Evolutionary conservation across 805 yeast species (phyloP).

Genomic region (Metschnikowia sp.): DNA sequence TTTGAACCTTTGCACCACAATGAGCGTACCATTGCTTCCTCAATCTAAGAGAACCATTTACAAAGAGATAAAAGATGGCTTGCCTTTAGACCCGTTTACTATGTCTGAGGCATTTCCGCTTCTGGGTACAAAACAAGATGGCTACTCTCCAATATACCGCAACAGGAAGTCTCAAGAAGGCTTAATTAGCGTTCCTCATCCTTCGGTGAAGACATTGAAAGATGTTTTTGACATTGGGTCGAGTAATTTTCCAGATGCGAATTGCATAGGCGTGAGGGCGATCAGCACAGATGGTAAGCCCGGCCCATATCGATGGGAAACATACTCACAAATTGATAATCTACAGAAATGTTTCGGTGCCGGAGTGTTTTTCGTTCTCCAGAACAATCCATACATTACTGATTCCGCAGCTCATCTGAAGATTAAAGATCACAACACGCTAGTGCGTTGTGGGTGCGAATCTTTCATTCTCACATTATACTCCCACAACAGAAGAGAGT

Average conservation of each 20-base stretch:
- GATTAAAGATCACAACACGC: constrained; percentile 17
- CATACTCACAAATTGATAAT: constrained; percentile 7
- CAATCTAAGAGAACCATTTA: constrained; percentile 4
- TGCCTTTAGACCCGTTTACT: constrained; percentile 8
- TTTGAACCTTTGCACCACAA: neutral
- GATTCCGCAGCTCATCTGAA: constrained; percentile 24
- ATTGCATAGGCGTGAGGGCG: constrained; percentile 12
- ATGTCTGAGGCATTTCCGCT: constrained; percentile 12
- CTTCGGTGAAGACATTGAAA: constrained; percentile 11
- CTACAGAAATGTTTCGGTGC: constrained; percentile 12
- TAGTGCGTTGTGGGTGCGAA: constrained; percentile 16
- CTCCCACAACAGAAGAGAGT: constrained; percentile 35
- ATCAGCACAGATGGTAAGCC: constrained; percentile 8
- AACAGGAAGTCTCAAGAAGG: constrained; percentile 10
- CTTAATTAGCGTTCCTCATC: constrained; percentile 14
- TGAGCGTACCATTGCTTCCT: constrained; percentile 6
- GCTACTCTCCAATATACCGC: constrained; percentile 16
- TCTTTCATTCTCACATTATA: constrained; percentile 34
- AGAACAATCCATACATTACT: constrained; percentile 31
- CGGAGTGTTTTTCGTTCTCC: constrained; percentile 16
- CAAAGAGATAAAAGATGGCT: constrained; percentile 3
- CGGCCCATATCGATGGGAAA: constrained; percentile 13
- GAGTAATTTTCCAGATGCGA: constrained; percentile 2
- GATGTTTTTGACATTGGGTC: constrained; percentile 11
- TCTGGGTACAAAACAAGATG: constrained; percentile 11